These are phyloP conservation scores for Agaricus sinodeliciosus DNA, from an alignment of 768 basidiomycete species.

Conservation along the genomic window DNA sequence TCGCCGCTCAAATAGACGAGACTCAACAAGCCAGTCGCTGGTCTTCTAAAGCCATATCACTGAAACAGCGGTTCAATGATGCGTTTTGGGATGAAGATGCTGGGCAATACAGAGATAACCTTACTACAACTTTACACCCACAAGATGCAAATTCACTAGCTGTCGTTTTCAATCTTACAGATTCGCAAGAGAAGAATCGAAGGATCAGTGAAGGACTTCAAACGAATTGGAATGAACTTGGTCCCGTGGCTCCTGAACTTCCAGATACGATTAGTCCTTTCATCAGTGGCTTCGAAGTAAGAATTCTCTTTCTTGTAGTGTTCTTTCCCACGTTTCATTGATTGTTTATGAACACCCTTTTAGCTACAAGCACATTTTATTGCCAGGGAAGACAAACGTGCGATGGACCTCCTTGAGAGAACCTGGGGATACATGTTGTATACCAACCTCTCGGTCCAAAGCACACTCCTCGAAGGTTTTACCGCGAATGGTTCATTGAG, in stretches of 20 bases:
- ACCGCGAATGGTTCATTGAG: slow-evolving; percentile 50
- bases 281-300: slow-evolving; percentile 51
- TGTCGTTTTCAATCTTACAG: slow-evolving; percentile 45
- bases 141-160: slow-evolving; percentile 57
- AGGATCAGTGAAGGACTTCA: slow-evolving; percentile 40
- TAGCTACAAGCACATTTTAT: slow-evolving; percentile 56
- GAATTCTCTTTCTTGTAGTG: slow-evolving; percentile 11
- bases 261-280: slow-evolving; percentile 56
- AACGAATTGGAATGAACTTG: slow-evolving; percentile 46
- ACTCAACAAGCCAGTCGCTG: slow-evolving; percentile 29
- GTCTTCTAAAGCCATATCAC: slow-evolving; percentile 36
- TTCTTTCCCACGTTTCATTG: too few relatives aligned
- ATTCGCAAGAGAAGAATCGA: slow-evolving; percentile 27
- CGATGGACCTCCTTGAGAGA: slow-evolving; percentile 44
- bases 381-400: slow-evolving; percentile 41
- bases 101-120: slow-evolving; percentile 51
- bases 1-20: slow-evolving; percentile 34
- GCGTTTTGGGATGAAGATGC: slow-evolving; percentile 42
- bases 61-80: slow-evolving; percentile 43
- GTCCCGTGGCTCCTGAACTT: slow-evolving; percentile 48
- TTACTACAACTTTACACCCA: slow-evolving; percentile 43
- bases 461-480: slow-evolving; percentile 52
- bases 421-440: slow-evolving; percentile 59
- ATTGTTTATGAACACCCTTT: neutral
- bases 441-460: slow-evolving; percentile 48